Evolutionary conservation across 495 filamentous ascomycete species (phyloP).

Genomic region (Umbilicaria muhlenbergii): DNA sequence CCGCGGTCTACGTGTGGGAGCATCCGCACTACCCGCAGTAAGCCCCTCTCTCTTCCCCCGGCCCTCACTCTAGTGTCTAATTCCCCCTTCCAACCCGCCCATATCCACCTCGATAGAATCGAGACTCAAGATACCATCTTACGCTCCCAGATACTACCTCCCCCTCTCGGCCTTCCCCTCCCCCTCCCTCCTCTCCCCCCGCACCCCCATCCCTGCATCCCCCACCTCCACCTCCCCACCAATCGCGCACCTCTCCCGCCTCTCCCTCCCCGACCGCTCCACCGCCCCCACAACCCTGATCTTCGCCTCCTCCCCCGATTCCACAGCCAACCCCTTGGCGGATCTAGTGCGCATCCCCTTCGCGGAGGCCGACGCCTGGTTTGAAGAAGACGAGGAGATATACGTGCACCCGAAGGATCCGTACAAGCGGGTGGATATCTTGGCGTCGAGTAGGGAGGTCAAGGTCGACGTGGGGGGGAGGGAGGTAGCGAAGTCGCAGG

Average conservation of each 20-base stretch:
- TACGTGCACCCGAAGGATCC: constrained; percentile 45
- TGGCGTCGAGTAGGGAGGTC: constrained; percentile 31
- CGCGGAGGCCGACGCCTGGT: constrained; percentile 32
- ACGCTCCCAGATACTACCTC: constrained; percentile 4
- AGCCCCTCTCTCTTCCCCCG: too few species aligned
- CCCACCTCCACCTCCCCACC: not conserved
- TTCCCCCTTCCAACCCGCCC: not conserved
- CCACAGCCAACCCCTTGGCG: not conserved
- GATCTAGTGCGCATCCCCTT: not conserved
- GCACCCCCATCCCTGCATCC: constrained; percentile 6
- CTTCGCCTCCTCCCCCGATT: not conserved
- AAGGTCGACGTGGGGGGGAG: constrained; percentile 30
- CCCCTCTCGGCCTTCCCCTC: not conserved
- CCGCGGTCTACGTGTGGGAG: constrained; percentile 11
- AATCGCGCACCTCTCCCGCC: not conserved
- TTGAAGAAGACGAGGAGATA: constrained; percentile 41
- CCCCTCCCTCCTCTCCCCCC: not conserved
- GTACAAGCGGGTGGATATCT: constrained; percentile 41
- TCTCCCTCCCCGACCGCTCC: constrained; percentile 3
- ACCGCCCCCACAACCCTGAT: not conserved
- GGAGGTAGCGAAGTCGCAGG: constrained; percentile 27
- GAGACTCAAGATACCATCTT: constrained; percentile 4
- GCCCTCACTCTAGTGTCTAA: too few species aligned
- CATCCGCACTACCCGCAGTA: constrained; percentile 9
- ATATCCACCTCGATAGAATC: not conserved